These are phyloP conservation scores for Lojkania enalia DNA, from an alignment of 2,329 filamentous ascomycete genomes.

Conservation along the genomic window DNA sequence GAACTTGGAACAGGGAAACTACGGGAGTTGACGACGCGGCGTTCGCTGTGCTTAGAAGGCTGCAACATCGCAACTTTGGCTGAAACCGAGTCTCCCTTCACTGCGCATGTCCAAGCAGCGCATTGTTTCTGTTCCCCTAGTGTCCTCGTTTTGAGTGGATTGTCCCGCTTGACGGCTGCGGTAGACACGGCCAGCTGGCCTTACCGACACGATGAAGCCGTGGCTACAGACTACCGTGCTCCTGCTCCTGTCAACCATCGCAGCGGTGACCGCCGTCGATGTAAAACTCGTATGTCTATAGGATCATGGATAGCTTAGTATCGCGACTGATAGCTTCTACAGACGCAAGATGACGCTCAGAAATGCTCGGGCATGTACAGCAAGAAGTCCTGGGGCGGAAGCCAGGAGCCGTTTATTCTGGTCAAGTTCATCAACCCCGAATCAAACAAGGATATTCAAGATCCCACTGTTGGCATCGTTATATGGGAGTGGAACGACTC, in stretches of 20 bases:
- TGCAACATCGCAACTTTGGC: neutral
- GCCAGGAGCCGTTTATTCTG: constrained; percentile 84
- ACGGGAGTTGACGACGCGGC: constrained; percentile 13
- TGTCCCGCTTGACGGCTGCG: too few relatives aligned
- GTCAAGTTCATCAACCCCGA: constrained; percentile 68
- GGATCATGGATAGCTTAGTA: too few relatives aligned
- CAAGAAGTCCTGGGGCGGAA: constrained; percentile 83
- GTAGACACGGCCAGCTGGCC: constrained; percentile 12
- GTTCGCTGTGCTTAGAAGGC: constrained; percentile 5
- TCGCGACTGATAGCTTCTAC: constrained; percentile 2
- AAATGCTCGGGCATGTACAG: constrained; percentile 95
- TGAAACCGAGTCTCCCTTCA: neutral
- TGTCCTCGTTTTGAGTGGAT: too few relatives aligned
- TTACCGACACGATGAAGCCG: constrained; percentile 35
- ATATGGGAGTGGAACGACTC: constrained; percentile 96
- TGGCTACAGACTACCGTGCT: constrained; percentile 38
- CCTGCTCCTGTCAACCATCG: constrained; percentile 38
- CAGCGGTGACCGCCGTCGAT: constrained; percentile 42
- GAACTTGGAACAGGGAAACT: constrained; percentile 7
- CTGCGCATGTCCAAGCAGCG: neutral
- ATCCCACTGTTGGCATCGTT: constrained; percentile 79
- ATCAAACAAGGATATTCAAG: constrained; percentile 60
- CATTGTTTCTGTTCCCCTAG: too few relatives aligned
- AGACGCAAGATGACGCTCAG: constrained; percentile 81
- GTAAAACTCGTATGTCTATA: constrained; percentile 37